These are phyloP conservation scores for Graphium sp. DNA, from an alignment of 2,329 filamentous ascomycete species.

Conservation along the genomic window DNA sequence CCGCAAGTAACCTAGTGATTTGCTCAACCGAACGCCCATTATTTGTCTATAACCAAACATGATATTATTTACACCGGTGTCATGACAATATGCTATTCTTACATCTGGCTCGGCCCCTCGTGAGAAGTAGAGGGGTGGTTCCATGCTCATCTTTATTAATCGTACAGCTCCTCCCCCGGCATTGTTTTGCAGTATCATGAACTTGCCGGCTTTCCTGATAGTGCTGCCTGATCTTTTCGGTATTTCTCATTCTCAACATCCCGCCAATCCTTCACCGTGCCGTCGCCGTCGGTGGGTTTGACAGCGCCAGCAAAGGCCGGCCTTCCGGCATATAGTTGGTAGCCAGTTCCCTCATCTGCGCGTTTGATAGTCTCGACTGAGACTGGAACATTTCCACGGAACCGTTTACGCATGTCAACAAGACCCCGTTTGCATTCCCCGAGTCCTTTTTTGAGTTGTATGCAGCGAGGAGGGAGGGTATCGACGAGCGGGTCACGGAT, in stretches of 20 bases:
- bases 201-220: neutral
- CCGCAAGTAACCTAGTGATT: no score
- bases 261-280: conserved; percentile 44
- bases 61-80: no score
- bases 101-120: no score
- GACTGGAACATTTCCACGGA: conserved; percentile 84
- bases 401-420: conserved; percentile 98
- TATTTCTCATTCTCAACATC: conserved; percentile 49
- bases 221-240: conserved; percentile 16
- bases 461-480: conserved; percentile 71
- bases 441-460: conserved; percentile 83
- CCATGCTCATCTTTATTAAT: no score
- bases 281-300: conserved; percentile 51
- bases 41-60: no score
- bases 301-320: conserved; percentile 49
- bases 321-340: conserved; percentile 67
- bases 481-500: conserved; percentile 68
- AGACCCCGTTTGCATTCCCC: conserved; percentile 91
- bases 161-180: no score
- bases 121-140: no score
- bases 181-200: no score
- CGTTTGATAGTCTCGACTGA: conserved; percentile 44
- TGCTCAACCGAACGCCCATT: no score
- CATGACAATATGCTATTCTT: no score
- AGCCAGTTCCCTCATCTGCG: conserved; percentile 38